phyloP scores from a whole-genome alignment of 805 yeast species.

The Maudiozyma barnettii region DNA sequence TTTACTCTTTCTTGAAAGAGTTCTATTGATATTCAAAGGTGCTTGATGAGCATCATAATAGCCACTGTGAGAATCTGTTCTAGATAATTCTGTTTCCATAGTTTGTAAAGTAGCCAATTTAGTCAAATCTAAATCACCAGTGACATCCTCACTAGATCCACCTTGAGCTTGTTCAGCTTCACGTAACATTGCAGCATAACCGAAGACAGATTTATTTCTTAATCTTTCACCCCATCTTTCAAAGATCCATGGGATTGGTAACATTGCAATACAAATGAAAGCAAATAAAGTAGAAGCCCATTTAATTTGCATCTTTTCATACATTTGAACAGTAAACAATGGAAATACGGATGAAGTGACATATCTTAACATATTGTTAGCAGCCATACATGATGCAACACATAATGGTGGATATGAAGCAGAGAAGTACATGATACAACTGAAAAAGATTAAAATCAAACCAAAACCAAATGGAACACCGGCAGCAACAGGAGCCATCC shows the following conservation, averaged over 20 bases:
- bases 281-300: conserved; percentile 67
- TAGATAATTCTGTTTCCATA: conserved; percentile 6
- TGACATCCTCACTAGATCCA: neutral
- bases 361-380: conserved; percentile 73
- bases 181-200: conserved; percentile 45
- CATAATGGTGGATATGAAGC: conserved; percentile 63
- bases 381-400: conserved; percentile 85
- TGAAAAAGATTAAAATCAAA: conserved; percentile 59
- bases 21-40: neutral
- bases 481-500: conserved; percentile 68
- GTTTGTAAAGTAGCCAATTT: conserved; percentile 8
- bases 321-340: conserved; percentile 79
- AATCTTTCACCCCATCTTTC: conserved; percentile 47
- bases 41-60: conserved; percentile 1
- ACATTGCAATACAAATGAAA: conserved; percentile 56
- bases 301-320: conserved; percentile 53
- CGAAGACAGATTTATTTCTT: conserved; percentile 49
- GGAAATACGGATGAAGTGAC: conserved; percentile 76
- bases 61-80: conserved; percentile 1
- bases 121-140: conserved; percentile 4
- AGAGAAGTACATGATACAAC: conserved; percentile 58
- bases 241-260: conserved; percentile 69
- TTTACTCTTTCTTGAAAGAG: neutral
- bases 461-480: conserved; percentile 78
- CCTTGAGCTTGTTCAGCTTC: conserved; percentile 28